These are phyloP conservation scores for Clarireedia paspali DNA, from an alignment of 2,329 filamentous ascomycete species.

Conservation along the genomic window DNA sequence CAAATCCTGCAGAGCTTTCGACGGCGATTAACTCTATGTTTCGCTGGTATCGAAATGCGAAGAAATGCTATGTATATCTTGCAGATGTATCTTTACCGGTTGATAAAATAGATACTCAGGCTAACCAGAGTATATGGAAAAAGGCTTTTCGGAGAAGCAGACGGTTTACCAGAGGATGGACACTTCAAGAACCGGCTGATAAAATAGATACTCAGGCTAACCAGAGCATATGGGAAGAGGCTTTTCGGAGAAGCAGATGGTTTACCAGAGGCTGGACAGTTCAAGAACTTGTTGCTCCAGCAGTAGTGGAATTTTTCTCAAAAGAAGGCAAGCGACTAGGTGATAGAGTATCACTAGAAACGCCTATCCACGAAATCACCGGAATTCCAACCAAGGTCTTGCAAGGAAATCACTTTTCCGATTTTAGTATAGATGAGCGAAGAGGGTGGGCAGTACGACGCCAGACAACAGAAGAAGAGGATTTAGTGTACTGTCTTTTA, in stretches of 20 bases:
- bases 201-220: no score
- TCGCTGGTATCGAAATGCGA: slow-evolving; percentile 14
- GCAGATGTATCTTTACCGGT: slow-evolving; percentile 8
- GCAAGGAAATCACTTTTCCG: neutral
- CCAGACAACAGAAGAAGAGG: slow-evolving; percentile 30
- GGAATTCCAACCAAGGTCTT: neutral
- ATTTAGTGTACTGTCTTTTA: slow-evolving; percentile 36
- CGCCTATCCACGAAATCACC: neutral
- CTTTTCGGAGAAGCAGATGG: neutral
- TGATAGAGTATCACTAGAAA: neutral
- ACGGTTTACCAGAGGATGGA: slow-evolving; percentile 1
- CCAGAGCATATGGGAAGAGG: neutral
- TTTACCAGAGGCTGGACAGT: slow-evolving; percentile 1
- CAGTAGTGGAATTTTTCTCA: neutral
- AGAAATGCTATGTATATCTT: slow-evolving; percentile 15
- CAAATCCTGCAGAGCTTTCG: slow-evolving; percentile 8
- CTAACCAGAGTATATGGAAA: neutral
- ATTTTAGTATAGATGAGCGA: neutral
- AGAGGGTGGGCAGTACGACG: slow-evolving; percentile 33
- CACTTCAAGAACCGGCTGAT: neutral
- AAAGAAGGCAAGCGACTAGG: neutral
- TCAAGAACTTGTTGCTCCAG: neutral
- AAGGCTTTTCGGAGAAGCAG: neutral
- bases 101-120: slow-evolving; percentile 11
- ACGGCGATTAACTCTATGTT: slow-evolving; percentile 16